Evolutionary conservation across 345 rosid species (phyloP).

Genomic region (Sonneratia caseolaris): DNA sequence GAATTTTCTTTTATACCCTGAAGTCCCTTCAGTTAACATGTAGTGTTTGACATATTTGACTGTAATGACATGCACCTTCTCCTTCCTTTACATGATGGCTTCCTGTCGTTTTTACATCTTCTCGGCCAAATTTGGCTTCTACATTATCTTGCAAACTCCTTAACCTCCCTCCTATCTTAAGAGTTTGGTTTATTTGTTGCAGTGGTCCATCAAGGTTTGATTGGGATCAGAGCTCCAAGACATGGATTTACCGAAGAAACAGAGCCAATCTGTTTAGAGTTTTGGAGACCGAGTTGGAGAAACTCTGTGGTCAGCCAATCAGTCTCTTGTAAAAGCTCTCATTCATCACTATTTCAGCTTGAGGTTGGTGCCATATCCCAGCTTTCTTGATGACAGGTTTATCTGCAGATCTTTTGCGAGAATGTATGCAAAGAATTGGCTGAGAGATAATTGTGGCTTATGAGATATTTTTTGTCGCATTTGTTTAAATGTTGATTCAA

Average conservation of each 20-base stretch:
- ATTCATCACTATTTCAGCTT: too few relatives aligned
- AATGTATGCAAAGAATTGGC: too few relatives aligned
- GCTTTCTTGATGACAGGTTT: too few relatives aligned
- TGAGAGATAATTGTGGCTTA: too few relatives aligned
- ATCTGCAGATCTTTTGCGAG: too few relatives aligned
- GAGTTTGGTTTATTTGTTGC: not conserved
- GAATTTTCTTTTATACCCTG: not conserved
- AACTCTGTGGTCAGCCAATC: constrained; percentile 61
- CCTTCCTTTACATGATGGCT: not conserved
- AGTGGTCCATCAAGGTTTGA: constrained; percentile 91
- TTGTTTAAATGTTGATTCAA: too few relatives aligned
- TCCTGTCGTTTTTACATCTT: not conserved
- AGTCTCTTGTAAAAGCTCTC: constrained; percentile 31
- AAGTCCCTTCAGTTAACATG: not conserved
- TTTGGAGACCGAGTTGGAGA: constrained; percentile 62
- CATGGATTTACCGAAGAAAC: constrained; percentile 74
- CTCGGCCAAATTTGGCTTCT: not conserved
- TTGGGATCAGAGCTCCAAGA: constrained; percentile 59
- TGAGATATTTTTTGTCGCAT: too few relatives aligned
- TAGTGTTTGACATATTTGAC: not conserved
- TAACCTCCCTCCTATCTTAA: not conserved
- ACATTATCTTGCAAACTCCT: not conserved
- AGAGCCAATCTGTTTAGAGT: constrained; percentile 48
- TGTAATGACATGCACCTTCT: not conserved
- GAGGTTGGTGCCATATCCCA: too few relatives aligned